phyloP scores from a whole-genome alignment of 139 green algal genomes.

The Picochlorum sp. region DNA sequence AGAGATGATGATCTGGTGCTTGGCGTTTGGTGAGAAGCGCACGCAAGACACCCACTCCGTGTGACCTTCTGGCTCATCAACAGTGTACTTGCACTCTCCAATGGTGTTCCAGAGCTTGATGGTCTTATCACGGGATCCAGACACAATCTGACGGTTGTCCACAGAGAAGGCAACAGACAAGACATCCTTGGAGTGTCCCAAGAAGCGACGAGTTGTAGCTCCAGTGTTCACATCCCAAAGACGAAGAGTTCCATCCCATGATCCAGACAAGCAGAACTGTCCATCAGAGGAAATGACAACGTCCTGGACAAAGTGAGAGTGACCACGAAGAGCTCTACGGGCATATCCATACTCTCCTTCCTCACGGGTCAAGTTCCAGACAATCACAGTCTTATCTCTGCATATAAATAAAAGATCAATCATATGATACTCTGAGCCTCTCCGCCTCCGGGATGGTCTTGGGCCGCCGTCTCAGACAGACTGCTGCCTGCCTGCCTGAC shows the following conservation, averaged over 20 bases:
- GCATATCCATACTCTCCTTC: conserved; percentile 78
- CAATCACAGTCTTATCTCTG: conserved; percentile 95
- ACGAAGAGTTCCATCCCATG: conserved; percentile 96
- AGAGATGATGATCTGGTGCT: conserved; percentile 96
- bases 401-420: neutral
- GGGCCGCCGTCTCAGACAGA: neutral
- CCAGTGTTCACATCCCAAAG: conserved; percentile 98
- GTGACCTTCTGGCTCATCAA: conserved; percentile 89
- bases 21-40: conserved; percentile 93
- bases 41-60: conserved; percentile 97
- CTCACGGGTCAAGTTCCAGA: conserved; percentile 84
- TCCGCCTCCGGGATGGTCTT: neutral
- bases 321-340: conserved; percentile 67
- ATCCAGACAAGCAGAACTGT: conserved; percentile 96
- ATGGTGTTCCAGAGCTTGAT: conserved; percentile 99
- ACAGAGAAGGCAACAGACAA: conserved; percentile 97
- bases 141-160: conserved; percentile 99
- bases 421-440: no score
- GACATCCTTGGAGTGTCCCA: conserved; percentile 98
- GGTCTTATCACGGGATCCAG: conserved; percentile 88
- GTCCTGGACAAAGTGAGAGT: conserved; percentile 95
- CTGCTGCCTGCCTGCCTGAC: no score
- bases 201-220: conserved; percentile 92
- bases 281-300: conserved; percentile 98
- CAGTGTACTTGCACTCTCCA: conserved; percentile 99